Conservation (phyloP, 176 grass and related monocot species). For the Saccharum spontaneum region DNA sequence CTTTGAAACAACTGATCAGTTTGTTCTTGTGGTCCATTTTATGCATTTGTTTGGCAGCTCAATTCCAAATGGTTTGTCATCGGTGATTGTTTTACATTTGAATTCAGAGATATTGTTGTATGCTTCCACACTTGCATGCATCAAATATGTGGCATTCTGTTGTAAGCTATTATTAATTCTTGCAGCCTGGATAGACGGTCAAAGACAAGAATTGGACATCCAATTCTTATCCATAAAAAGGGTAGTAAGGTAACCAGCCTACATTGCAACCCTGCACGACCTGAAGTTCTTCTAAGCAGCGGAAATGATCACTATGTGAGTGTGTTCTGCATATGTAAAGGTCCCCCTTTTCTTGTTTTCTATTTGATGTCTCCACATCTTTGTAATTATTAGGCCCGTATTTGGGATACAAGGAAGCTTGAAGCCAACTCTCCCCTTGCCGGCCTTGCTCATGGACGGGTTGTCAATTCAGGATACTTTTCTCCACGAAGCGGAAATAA, state of each 20-base stretch:
- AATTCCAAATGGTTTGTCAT: slow-evolving; percentile 15
- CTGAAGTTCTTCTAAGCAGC: slow-evolving; percentile 94
- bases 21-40: not conserved
- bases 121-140: not conserved
- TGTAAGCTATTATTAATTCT: slow-evolving; percentile 7
- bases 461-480: slow-evolving; percentile 97
- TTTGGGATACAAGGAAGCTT: slow-evolving; percentile 84
- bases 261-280: slow-evolving; percentile 81
- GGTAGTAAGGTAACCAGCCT: slow-evolving; percentile 90
- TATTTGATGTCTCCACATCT: slow-evolving; percentile 17
- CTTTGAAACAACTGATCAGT: not conserved
- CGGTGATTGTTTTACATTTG: not conserved
- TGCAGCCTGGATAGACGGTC: slow-evolving; percentile 71
- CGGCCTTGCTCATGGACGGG: slow-evolving; percentile 76
- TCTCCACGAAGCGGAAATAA: slow-evolving; percentile 80
- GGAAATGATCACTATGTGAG: slow-evolving; percentile 98
- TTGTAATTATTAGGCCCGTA: slow-evolving; percentile 66
- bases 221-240: slow-evolving; percentile 90
- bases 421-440: slow-evolving; percentile 58
- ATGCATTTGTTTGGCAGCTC: slow-evolving; percentile 24
- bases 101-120: not conserved
- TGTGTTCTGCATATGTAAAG: not conserved
- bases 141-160: not conserved
- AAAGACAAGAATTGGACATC: slow-evolving; percentile 61
- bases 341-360: not conserved